Evolutionary conservation across 208 protist genomes (phyloP), one percentile per base, ranked within the genome.

Genomic region (Leishmania braziliensis): DNA sequence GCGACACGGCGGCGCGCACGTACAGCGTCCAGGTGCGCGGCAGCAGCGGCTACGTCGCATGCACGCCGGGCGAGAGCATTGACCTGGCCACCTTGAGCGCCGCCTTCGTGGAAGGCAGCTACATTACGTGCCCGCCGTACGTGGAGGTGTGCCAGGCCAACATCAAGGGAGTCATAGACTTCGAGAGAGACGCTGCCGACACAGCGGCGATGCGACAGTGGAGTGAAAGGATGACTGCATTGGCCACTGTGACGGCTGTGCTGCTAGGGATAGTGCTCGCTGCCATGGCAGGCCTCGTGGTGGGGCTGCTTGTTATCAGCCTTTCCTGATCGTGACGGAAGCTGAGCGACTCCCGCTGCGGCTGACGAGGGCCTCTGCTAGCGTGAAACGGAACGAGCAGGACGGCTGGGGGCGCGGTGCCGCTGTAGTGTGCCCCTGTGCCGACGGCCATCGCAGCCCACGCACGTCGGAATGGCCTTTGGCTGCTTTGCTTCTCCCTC

Each of bases 121-220:
- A 68, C 62, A 39, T 68, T 1, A 29, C 33, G 39, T 50, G 68
- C 36, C 43, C 62, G 29, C 62, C 29, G 62, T 68, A 68, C 29
- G 62, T 39, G 12, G 62, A 68, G 62, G 62, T 68, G 62, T 68
- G 62, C 62, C 62, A 68, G 62, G 62, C 26, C 6, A 68, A 68
- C 26, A 39, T 68, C 20, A 29, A 43, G 5, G 62, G 3, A 0
- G 26, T 36, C 50, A 20, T 36, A 3, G 2, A 54, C 43, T 56
- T 9, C 29, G 33, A 16, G 5, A 8, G 10, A 23, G 23, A 29
- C 14, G 14, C 36, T 36, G 36, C 36, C 36, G 36, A 36, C 36
- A 36, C 36, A 36, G 36, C 36, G 36, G 36, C 36, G 36, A 36
- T 36, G 36, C 36, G 36, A 36, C 36, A 1, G 36, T 36, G 36